These are phyloP conservation scores for Paramecium pentaurelia DNA, from an alignment of 73 alveolate genomes.

Conservation along the genomic window DNA sequence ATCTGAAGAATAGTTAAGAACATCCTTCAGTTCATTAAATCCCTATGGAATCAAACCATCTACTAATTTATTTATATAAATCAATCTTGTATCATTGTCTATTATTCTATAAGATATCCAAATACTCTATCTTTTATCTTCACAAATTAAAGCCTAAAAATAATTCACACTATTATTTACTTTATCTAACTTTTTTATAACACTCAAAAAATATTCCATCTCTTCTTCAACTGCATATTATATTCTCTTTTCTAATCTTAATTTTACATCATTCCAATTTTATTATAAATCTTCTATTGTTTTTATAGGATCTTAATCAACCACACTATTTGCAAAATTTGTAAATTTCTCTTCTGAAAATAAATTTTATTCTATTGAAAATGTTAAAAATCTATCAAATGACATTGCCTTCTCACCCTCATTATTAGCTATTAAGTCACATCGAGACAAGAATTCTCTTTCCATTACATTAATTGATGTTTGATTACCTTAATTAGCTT, in stretches of 20 bases:
- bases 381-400: conserved; percentile 24
- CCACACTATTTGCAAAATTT: conserved; percentile 9
- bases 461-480: background rate
- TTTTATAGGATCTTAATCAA: background rate
- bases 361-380: conserved; percentile 4
- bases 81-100: background rate
- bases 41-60: background rate
- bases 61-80: background rate
- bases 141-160: background rate
- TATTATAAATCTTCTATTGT: background rate
- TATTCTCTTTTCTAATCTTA: background rate
- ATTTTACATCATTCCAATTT: background rate
- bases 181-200: background rate
- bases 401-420: conserved; percentile 44
- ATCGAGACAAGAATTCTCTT: background rate
- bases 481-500: background rate
- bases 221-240: background rate
- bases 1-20: background rate
- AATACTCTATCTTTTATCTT: background rate
- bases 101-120: background rate
- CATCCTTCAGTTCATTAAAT: background rate
- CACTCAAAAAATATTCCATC: background rate
- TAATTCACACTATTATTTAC: background rate
- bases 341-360: background rate
- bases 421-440: background rate